A percentile compares a stretch with the other conserved stretches of the same genome.
phyloP scores from a whole-genome alignment of 1,284 basidiomycete genomes.

The Anthracocystis panici-leucophaei region DNA sequence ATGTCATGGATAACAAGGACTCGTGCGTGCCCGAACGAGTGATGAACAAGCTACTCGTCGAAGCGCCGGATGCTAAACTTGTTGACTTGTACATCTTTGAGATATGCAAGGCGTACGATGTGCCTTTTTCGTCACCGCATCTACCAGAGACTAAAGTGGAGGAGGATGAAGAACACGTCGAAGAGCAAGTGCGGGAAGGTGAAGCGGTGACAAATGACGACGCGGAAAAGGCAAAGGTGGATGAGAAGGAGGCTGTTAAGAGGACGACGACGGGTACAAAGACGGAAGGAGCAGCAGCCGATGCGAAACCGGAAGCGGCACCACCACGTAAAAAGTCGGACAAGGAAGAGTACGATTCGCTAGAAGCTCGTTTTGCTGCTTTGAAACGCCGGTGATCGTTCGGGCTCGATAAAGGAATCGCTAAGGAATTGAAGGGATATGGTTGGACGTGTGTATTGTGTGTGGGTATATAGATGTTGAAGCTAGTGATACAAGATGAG shows the following conservation, averaged over 20 bases:
- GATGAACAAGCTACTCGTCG: conserved; percentile 78
- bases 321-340: conserved; percentile 29
- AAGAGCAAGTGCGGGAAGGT: conserved; percentile 7
- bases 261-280: not conserved
- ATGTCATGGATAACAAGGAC: conserved; percentile 84
- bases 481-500: conserved; percentile 11
- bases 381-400: conserved; percentile 36
- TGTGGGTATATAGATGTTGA: conserved; percentile 14
- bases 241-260: conserved; percentile 10
- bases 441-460: too few species aligned
- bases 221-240: not conserved
- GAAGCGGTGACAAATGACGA: conserved; percentile 10
- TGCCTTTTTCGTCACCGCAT: conserved; percentile 47
- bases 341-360: conserved; percentile 44
- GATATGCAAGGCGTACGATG: conserved; percentile 63
- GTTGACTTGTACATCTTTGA: conserved; percentile 75
- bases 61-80: conserved; percentile 79
- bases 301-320: conserved; percentile 20
- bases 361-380: conserved; percentile 53
- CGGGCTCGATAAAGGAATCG: not conserved
- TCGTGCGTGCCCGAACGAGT: conserved; percentile 83
- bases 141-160: conserved; percentile 39
- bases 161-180: conserved; percentile 9
- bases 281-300: conserved; percentile 11
- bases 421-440: not conserved